A percentile compares a stretch with the other conserved stretches of the same genome.
Conservation (phyloP, 2,329 filamentous ascomycete species). For the Drechslerella stenobrocha region DNA sequence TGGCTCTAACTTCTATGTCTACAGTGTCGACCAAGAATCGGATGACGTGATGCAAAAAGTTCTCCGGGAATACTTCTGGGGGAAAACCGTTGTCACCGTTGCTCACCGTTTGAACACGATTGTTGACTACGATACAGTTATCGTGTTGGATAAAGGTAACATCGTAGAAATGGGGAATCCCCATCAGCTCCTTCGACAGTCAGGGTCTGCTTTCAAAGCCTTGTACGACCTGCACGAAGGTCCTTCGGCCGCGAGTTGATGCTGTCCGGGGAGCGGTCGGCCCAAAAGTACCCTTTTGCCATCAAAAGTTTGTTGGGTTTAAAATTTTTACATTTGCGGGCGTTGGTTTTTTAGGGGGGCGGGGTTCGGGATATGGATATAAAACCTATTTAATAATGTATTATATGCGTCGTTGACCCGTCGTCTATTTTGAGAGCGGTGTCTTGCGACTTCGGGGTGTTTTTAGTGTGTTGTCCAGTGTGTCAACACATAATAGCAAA, state of each 20-base stretch:
- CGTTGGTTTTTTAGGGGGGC: no score
- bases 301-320: no score
- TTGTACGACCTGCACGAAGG: slow-evolving; percentile 14
- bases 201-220: slow-evolving; percentile 67
- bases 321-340: no score
- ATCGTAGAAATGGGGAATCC: slow-evolving; percentile 92
- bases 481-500: no score
- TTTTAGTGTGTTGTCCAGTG: no score
- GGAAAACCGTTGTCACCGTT: slow-evolving; percentile 16
- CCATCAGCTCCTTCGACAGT: slow-evolving; percentile 70
- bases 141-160: slow-evolving; percentile 85
- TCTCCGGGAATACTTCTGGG: slow-evolving; percentile 11
- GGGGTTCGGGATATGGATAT: no score
- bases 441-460: no score
- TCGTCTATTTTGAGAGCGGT: no score
- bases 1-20: neutral
- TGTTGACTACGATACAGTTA: slow-evolving; percentile 74
- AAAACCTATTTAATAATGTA: no score
- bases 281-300: no score
- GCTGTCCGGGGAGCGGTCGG: no score
- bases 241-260: neutral
- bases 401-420: no score
- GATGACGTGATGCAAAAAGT: slow-evolving; percentile 18
- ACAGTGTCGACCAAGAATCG: slow-evolving; percentile 16
- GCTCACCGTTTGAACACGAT: slow-evolving; percentile 20